Percentiles rank a stretch among this genome's conserved stretches.
These are phyloP conservation scores for Ceratobasidium sp. DNA, from an alignment of 1,284 basidiomycete genomes.

Conservation along the genomic window DNA sequence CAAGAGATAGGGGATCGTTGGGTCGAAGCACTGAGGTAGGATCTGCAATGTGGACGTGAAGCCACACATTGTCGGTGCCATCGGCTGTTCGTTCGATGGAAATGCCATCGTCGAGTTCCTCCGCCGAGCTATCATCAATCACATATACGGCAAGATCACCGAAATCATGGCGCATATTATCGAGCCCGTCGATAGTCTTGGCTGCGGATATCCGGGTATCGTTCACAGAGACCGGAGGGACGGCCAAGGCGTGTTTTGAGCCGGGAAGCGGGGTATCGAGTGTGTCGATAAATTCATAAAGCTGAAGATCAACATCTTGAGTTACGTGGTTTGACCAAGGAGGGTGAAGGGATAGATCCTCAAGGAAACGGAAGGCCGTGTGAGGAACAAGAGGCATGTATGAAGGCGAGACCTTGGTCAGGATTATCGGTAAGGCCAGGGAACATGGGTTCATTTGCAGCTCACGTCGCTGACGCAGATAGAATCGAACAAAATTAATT, in stretches of 20 bases:
- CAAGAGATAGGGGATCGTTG: slow-evolving; percentile 62
- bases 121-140: slow-evolving; percentile 80
- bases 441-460: slow-evolving; percentile 71
- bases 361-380: slow-evolving; percentile 13
- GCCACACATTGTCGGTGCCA: slow-evolving; percentile 71
- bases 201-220: slow-evolving; percentile 52
- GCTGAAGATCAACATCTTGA: slow-evolving; percentile 43
- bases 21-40: slow-evolving; percentile 82
- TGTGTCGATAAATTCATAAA: slow-evolving; percentile 46
- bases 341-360: slow-evolving; percentile 24
- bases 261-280: slow-evolving; percentile 47
- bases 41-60: slow-evolving; percentile 94
- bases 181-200: slow-evolving; percentile 59
- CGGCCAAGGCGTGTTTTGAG: slow-evolving; percentile 50
- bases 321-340: slow-evolving; percentile 44
- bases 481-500: slow-evolving; percentile 68
- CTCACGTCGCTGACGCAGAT: slow-evolving; percentile 63
- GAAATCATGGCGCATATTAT: slow-evolving; percentile 82
- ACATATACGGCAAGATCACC: slow-evolving; percentile 82
- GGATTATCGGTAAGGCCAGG: slow-evolving; percentile 45
- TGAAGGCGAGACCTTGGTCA: slow-evolving; percentile 46
- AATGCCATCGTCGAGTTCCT: slow-evolving; percentile 94
- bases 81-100: slow-evolving; percentile 71
- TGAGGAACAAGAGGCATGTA: slow-evolving; percentile 18
- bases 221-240: slow-evolving; percentile 61